A percentile compares a stretch with the other conserved stretches of the same genome.
phyloP scores from a whole-genome alignment of 805 yeast genomes.

The Ogataea saltuana region DNA sequence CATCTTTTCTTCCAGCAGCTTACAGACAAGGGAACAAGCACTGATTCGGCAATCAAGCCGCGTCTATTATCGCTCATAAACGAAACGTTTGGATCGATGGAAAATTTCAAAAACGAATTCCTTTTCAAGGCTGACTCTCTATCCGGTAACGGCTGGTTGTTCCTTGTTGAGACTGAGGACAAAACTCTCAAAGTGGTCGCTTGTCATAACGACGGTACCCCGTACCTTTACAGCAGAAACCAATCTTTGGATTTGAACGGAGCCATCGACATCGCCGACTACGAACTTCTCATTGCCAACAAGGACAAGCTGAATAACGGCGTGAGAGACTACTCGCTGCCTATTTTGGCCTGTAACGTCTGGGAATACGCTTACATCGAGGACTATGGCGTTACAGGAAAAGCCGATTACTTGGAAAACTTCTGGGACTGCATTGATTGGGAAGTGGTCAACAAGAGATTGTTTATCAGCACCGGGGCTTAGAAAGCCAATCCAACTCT shows the following conservation, averaged over 20 bases:
- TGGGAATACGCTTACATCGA: slow-evolving; percentile 89
- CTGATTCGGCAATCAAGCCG: slow-evolving; percentile 27
- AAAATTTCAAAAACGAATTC: slow-evolving; percentile 51
- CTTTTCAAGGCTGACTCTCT: slow-evolving; percentile 50
- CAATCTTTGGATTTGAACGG: slow-evolving; percentile 78
- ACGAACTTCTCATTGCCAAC: slow-evolving; percentile 44
- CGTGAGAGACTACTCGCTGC: slow-evolving; percentile 64
- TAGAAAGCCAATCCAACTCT: slow-evolving; percentile 3
- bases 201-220: slow-evolving; percentile 76
- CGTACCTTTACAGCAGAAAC: slow-evolving; percentile 66
- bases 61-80: slow-evolving; percentile 36
- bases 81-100: slow-evolving; percentile 44
- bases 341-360: slow-evolving; percentile 72
- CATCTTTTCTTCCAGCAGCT: slow-evolving; percentile 81
- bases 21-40: slow-evolving; percentile 23
- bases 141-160: slow-evolving; percentile 76
- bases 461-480: slow-evolving; percentile 28
- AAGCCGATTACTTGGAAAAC: slow-evolving; percentile 69
- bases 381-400: slow-evolving; percentile 82
- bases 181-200: slow-evolving; percentile 56
- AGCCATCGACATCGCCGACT: slow-evolving; percentile 58
- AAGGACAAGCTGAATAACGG: slow-evolving; percentile 27
- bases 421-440: slow-evolving; percentile 83
- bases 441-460: slow-evolving; percentile 62
- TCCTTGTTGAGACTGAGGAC: slow-evolving; percentile 63